Conservation (phyloP, 805 yeast genomes). For the Pichia sporocuriosa region DNA sequence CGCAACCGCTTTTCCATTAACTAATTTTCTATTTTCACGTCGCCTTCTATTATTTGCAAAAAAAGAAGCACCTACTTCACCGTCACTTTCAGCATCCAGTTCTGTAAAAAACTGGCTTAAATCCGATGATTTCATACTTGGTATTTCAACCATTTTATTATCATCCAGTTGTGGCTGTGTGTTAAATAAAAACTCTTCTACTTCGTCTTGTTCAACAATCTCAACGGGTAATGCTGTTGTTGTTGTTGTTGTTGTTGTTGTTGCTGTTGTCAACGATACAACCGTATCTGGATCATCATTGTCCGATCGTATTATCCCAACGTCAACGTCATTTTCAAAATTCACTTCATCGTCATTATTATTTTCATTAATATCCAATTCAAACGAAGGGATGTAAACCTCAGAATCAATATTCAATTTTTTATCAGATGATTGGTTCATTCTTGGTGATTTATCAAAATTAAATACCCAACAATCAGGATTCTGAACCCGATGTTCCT, state of each 20-base stretch:
- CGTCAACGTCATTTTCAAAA: neutral
- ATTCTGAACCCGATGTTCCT: constrained; percentile 3
- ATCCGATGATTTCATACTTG: constrained; percentile 14
- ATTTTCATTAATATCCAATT: neutral
- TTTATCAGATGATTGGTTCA: neutral
- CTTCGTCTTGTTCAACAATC: constrained; percentile 22
- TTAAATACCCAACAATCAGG: constrained; percentile 10
- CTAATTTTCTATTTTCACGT: constrained; percentile 1
- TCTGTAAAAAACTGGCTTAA: constrained; percentile 14
- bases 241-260: constrained; percentile 7
- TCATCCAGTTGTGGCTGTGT: constrained; percentile 1
- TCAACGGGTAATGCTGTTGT: constrained; percentile 15
- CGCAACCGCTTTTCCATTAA: neutral
- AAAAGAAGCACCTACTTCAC: constrained; percentile 8
- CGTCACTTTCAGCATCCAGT: constrained; percentile 21
- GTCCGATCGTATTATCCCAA: neutral
- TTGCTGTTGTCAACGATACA: constrained; percentile 1
- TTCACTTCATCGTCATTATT: neutral
- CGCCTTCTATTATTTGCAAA: constrained; percentile 9
- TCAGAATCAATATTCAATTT: neutral
- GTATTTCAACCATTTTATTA: constrained; percentile 6
- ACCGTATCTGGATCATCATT: constrained; percentile 3
- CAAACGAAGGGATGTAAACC: neutral
- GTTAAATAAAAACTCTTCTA: constrained; percentile 15
- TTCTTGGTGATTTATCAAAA: neutral